phyloP scores from a whole-genome alignment of 495 filamentous ascomycete genomes.

The Annulohypoxylon moriforme region DNA sequence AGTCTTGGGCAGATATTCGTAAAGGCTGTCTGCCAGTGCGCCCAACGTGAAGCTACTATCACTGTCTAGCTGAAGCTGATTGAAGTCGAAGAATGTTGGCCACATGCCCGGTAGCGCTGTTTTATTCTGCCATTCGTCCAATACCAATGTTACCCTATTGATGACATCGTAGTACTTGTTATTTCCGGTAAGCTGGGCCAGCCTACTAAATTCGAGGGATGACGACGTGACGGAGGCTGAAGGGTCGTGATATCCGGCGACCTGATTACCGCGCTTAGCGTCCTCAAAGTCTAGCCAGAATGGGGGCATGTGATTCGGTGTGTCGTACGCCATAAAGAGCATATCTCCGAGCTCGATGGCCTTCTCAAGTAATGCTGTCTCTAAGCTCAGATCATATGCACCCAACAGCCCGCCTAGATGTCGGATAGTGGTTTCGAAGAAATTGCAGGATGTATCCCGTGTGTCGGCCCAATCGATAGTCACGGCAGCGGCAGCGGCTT shows the following conservation, averaged over 20 bases:
- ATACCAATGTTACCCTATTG: constrained; percentile 77
- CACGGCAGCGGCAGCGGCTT: constrained; percentile 79
- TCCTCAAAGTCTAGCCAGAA: constrained; percentile 70
- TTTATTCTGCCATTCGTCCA: constrained; percentile 73
- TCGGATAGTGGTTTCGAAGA: constrained; percentile 85
- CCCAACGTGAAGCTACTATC: constrained; percentile 72
- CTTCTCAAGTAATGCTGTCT: constrained; percentile 77
- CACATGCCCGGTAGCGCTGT: constrained; percentile 85
- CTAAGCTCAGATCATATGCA: constrained; percentile 79
- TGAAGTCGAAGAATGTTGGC: constrained; percentile 75
- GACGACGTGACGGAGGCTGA: constrained; percentile 65
- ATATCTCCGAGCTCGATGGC: constrained; percentile 85
- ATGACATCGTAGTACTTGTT: constrained; percentile 86
- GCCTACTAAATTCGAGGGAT: constrained; percentile 84
- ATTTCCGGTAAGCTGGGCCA: constrained; percentile 84
- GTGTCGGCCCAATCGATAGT: constrained; percentile 87
- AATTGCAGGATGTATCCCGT: constrained; percentile 65
- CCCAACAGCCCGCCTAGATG: constrained; percentile 82
- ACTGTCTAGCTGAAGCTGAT: constrained; percentile 40
- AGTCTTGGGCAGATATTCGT: constrained; percentile 80
- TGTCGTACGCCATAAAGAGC: constrained; percentile 88
- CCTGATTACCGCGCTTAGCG: constrained; percentile 46
- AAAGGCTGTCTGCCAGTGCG: constrained; percentile 79
- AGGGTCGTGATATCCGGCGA: constrained; percentile 50
- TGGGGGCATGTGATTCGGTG: constrained; percentile 88